Base-by-base conservation (phyloP, 148 eudicot genomes). In the Cornus controversa region DNA sequence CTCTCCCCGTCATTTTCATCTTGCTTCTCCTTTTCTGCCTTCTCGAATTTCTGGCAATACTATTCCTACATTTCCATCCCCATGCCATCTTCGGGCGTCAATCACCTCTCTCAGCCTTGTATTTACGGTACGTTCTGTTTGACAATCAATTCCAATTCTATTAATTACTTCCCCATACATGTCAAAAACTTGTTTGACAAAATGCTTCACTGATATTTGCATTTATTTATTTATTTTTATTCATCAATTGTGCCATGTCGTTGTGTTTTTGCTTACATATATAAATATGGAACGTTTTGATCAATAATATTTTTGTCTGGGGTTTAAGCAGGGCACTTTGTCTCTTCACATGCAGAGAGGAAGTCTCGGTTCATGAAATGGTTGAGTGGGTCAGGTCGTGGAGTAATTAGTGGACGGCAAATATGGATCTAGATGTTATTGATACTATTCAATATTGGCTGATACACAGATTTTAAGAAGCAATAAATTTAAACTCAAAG, bases 291-390 rank as follows among this genome's bases (percentile, higher is more conserved):
- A 70, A 16, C 4, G 26, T 66, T 50, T 26, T 76, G n/a, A 73
- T 78, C 78, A 71, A 31, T 72, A 10, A 16, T 10, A 69, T 60
- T 58, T 54, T 74, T 57, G 8, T 78, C 18, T 63, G 80, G 78
- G 76, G 45, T 75, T 73, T 76, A 81, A 82, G 77, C 86, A 88
- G 91, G 92, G 47, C 78, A 83, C 54, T 74, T 82, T 82, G 84
- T 84, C 84, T 88, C 83, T 82, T 81, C 90, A 36, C 45, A 79
- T 76, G 79, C 90, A 79, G 98, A 90, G 89, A 85, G 85, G 72
- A 93, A 89, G 66, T 91, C 98, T 10, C 64, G 88, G 80, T 85
- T 91, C 60, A 91, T 91, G 93, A 96, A 90, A 86, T 96, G 98
- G 98, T 64, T 96, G 75, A 86, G 91, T 66, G 90, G 93, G 71